phyloP scores from a whole-genome alignment of 768 basidiomycete genomes.

The Tubosaeta brunneosetosa region DNA sequence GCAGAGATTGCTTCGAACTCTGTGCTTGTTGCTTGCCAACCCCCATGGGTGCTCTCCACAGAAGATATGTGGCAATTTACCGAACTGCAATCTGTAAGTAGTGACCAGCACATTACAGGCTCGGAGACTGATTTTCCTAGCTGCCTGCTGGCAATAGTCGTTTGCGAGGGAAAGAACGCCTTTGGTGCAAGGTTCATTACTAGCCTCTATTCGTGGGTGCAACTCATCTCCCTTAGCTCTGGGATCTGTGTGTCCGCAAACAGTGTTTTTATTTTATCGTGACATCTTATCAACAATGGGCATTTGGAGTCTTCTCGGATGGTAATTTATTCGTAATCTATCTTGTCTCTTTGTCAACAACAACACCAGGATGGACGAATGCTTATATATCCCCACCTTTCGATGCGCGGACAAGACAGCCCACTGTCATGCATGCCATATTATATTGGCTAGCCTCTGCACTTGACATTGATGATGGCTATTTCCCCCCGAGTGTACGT shows the following conservation, averaged over 20 bases:
- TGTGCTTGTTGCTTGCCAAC: slow-evolving; percentile 54
- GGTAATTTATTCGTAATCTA: slow-evolving; percentile 30
- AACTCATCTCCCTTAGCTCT: slow-evolving; percentile 29
- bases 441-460: slow-evolving; percentile 57
- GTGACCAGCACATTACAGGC: not conserved
- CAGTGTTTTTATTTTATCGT: slow-evolving; percentile 53
- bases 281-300: slow-evolving; percentile 58
- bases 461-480: slow-evolving; percentile 30
- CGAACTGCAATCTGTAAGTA: slow-evolving; percentile 31
- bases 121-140: slow-evolving; percentile 11
- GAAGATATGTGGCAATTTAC: slow-evolving; percentile 52
- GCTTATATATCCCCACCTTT: slow-evolving; percentile 49
- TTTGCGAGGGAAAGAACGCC: slow-evolving; percentile 44
- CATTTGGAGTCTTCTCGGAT: slow-evolving; percentile 56
- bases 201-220: not conserved
- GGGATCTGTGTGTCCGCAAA: slow-evolving; percentile 50
- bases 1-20: slow-evolving; percentile 30
- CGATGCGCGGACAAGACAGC: slow-evolving; percentile 36
- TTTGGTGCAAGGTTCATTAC: slow-evolving; percentile 55
- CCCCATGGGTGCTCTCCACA: slow-evolving; percentile 54
- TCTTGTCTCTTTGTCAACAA: not conserved
- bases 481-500: slow-evolving; percentile 23
- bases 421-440: slow-evolving; percentile 48
- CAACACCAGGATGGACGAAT: slow-evolving; percentile 45
- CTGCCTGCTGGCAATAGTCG: slow-evolving; percentile 35